These are phyloP conservation scores for Plasmodium cynomolgi DNA, from an alignment of 169 alveolate genomes.

Conservation along the genomic window DNA sequence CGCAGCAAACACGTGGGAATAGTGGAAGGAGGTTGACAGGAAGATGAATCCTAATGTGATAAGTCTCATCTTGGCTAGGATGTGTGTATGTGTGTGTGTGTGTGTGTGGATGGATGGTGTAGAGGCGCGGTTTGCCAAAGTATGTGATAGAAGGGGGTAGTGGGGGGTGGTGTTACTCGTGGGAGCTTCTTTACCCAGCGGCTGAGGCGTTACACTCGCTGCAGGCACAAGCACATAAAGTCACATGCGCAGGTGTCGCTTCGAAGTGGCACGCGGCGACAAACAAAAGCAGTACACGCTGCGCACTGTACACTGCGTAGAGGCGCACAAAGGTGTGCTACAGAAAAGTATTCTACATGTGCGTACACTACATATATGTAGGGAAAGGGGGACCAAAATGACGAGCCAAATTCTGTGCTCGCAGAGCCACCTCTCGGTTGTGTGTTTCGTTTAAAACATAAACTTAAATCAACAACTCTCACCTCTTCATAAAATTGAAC, in stretches of 20 bases:
- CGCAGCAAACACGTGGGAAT: background rate
- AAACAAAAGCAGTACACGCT: background rate
- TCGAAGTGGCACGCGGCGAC: background rate
- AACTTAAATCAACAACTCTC: background rate
- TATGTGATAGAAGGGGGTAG: background rate
- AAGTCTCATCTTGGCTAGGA: conserved; percentile 9
- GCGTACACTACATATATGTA: background rate
- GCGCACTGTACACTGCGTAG: background rate
- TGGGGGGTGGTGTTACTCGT: no score
- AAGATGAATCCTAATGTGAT: background rate
- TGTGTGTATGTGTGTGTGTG: background rate
- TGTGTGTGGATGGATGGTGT: background rate
- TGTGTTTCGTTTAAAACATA: background rate
- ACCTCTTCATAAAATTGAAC: background rate
- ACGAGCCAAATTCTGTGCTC: background rate
- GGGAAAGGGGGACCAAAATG: background rate
- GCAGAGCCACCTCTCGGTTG: background rate
- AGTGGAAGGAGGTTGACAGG: background rate
- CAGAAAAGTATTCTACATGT: background rate
- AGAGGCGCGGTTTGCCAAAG: background rate
- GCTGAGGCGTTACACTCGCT: background rate
- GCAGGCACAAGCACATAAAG: background rate
- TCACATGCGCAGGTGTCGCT: background rate
- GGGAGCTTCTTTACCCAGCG: background rate
- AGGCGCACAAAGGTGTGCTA: background rate